A percentile compares a stretch with the other conserved stretches of the same genome.
Conservation (phyloP, 139 green algal genomes). For the Chlamydomonas schloesseri region DNA sequence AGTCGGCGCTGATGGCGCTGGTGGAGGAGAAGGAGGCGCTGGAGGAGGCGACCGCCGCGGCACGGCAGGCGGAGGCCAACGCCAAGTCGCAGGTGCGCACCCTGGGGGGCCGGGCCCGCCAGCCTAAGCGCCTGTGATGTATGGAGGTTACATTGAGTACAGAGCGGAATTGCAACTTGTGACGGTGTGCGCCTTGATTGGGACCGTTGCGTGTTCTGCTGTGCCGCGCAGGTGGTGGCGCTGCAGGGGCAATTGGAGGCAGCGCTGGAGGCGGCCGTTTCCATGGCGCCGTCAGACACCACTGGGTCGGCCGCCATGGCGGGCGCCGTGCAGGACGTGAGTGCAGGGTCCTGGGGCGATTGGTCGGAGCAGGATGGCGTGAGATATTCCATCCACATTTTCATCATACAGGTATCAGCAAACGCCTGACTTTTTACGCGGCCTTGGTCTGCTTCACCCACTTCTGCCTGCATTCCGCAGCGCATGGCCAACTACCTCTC, state of each 20-base stretch:
- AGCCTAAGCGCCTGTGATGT: too few relatives aligned
- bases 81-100: too few relatives aligned
- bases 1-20: constrained; percentile 13
- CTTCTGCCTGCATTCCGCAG: not conserved
- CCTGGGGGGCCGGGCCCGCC: too few relatives aligned
- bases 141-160: too few relatives aligned
- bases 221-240: not conserved
- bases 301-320: not conserved
- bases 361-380: too few relatives aligned
- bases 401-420: too few relatives aligned
- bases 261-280: not conserved
- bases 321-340: constrained; percentile 2
- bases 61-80: not conserved
- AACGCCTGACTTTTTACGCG: too few relatives aligned
- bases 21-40: constrained; percentile 15
- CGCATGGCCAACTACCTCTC: constrained; percentile 23
- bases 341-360: not conserved
- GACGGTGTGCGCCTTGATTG: too few relatives aligned
- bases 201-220: too few relatives aligned
- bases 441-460: too few relatives aligned
- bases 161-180: too few relatives aligned
- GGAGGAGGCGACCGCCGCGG: not conserved
- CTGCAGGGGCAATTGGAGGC: constrained; percentile 15
- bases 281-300: not conserved
- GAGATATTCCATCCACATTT: too few relatives aligned